Conservation (phyloP, 345 rosid genomes). For the Erysimum cheiranthoides region DNA sequence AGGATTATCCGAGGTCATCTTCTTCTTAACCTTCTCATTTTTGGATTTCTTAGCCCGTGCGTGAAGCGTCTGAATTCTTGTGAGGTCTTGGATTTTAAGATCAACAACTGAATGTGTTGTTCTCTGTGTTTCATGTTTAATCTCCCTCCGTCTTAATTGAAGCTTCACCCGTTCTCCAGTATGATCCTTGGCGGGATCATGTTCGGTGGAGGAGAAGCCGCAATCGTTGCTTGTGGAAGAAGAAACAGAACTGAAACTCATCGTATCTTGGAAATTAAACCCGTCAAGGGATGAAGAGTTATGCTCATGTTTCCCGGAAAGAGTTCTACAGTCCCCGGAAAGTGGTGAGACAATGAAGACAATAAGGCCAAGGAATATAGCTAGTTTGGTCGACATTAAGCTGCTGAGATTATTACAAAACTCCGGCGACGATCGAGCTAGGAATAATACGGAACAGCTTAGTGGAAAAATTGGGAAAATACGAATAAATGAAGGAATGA, state of each 20-base stretch:
- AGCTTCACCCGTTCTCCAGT: conserved; percentile 51
- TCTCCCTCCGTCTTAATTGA: conserved; percentile 53
- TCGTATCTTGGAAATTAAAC: conserved; percentile 57
- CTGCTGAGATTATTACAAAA: neutral
- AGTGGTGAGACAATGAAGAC: conserved; percentile 12
- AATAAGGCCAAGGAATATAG: conserved; percentile 12
- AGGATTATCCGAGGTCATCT: conserved; percentile 37
- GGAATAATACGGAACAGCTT: too few species aligned
- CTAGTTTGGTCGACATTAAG: conserved; percentile 41
- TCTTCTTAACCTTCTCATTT: conserved; percentile 30
- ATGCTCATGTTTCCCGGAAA: conserved; percentile 22
- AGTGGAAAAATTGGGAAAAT: too few species aligned
- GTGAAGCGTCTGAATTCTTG: conserved; percentile 74
- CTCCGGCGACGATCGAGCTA: too few species aligned
- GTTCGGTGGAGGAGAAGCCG: conserved; percentile 45
- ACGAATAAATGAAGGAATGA: neutral
- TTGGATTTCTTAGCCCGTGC: conserved; percentile 60
- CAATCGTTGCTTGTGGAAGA: conserved; percentile 66
- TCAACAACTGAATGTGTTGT: conserved; percentile 53
- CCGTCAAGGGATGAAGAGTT: conserved; percentile 59
- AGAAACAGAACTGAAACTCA: conserved; percentile 66
- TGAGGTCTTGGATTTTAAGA: conserved; percentile 59
- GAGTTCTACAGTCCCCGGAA: conserved; percentile 33
- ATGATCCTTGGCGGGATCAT: conserved; percentile 32
- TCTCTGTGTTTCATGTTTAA: conserved; percentile 40